Percentiles rank a stretch among this genome's conserved stretches.
Conservation (phyloP, 1,284 basidiomycete species). For the Uromyces viciae-fabae region DNA sequence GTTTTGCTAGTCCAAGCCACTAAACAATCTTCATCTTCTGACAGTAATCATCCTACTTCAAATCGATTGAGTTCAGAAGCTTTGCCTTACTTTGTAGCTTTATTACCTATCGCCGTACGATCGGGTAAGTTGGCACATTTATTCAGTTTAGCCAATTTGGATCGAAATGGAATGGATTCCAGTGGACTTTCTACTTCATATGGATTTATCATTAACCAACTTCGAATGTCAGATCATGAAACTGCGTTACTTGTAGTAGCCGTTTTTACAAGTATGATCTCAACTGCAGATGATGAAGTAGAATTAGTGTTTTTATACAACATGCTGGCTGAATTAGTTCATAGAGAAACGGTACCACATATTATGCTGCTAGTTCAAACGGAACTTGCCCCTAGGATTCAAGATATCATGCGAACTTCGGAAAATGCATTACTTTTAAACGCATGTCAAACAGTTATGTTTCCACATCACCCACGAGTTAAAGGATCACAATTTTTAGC, state of each 20-base stretch:
- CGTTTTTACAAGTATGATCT: conserved; percentile 71
- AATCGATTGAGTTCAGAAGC: conserved; percentile 61
- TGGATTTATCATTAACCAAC: conserved; percentile 62
- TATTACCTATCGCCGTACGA: conserved; percentile 67
- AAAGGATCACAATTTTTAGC: conserved; percentile 29
- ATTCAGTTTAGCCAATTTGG: conserved; percentile 64
- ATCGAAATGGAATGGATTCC: conserved; percentile 59
- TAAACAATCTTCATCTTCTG: conserved; percentile 49
- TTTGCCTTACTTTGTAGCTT: conserved; percentile 74
- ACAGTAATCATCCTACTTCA: too few relatives aligned
- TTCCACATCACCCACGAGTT: conserved; percentile 32
- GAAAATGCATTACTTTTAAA: conserved; percentile 31
- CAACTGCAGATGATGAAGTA: conserved; percentile 70
- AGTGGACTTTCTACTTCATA: conserved; percentile 58
- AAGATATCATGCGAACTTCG: conserved; percentile 42
- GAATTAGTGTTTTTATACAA: conserved; percentile 77
- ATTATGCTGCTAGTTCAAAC: conserved; percentile 44
- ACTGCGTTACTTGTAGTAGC: conserved; percentile 71
- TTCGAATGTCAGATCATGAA: conserved; percentile 66
- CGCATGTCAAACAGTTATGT: conserved; percentile 44
- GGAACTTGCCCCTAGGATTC: conserved; percentile 29
- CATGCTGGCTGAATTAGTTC: conserved; percentile 70
- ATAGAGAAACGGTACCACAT: conserved; percentile 32
- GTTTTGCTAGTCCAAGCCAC: conserved; percentile 33
- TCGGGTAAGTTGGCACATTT: conserved; percentile 29